Evolutionary conservation across 148 eudicot species (phyloP).

Genomic region (Rhododendron molle): DNA sequence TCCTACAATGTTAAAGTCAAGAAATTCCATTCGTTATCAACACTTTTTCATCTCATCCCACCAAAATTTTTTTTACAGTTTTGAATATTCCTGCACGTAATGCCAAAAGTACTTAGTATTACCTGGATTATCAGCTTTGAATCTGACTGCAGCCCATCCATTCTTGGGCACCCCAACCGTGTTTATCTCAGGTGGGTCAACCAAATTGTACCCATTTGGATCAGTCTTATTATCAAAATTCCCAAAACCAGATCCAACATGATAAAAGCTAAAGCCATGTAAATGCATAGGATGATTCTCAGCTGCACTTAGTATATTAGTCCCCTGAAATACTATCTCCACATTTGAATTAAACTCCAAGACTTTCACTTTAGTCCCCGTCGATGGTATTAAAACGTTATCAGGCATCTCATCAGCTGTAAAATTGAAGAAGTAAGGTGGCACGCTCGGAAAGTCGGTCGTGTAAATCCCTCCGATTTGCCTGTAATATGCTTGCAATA

Average conservation of each 20-base stretch:
- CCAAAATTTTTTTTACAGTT: no score
- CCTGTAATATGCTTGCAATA: conserved; percentile 25
- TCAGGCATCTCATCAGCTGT: conserved; percentile 9
- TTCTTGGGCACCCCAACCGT: conserved; percentile 26
- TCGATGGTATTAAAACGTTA: conserved; percentile 7
- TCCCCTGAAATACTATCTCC: conserved; percentile 31
- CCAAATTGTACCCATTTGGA: conserved; percentile 20
- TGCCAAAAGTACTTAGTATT: background rate
- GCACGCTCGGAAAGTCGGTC: conserved; percentile 21
- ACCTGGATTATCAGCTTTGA: conserved; percentile 36
- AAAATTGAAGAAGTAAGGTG: conserved; percentile 15
- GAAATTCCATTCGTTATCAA: background rate
- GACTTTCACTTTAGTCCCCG: conserved; percentile 20
- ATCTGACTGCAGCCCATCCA: conserved; percentile 33
- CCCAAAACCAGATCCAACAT: conserved; percentile 22
- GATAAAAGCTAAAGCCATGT: conserved; percentile 31
- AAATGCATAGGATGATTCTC: conserved; percentile 39
- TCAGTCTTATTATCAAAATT: conserved; percentile 10
- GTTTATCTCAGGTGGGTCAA: conserved; percentile 24
- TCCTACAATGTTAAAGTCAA: background rate
- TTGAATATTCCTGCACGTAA: no score
- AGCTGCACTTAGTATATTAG: conserved; percentile 14
- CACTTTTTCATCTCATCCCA: background rate
- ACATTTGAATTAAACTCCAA: conserved; percentile 19
- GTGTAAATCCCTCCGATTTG: conserved; percentile 10